Percentiles rank a stretch among this genome's conserved stretches.
Evolutionary conservation across 495 filamentous ascomycete genomes (phyloP).

Genomic region (Trichoderma gamsii): DNA sequence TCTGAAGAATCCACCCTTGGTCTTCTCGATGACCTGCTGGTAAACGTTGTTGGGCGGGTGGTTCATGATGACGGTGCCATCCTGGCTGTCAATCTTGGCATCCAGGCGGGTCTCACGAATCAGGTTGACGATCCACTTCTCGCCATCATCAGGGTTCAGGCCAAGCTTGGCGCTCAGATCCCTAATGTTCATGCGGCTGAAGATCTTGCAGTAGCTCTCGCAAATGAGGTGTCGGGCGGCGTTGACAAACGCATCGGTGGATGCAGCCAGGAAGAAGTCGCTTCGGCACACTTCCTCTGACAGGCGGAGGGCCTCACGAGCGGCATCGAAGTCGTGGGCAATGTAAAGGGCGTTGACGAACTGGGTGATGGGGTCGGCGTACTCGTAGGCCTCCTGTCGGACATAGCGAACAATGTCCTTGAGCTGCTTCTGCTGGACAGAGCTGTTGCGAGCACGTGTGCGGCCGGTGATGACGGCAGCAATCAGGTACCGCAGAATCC

Average conservation of each 20-base stretch:
- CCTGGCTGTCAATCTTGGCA: constrained; percentile 98
- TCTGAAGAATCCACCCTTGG: constrained; percentile 90
- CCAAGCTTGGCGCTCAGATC: constrained; percentile 87
- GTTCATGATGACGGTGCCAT: constrained; percentile 98
- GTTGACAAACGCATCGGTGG: constrained; percentile 87
- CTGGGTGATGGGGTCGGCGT: constrained; percentile 89
- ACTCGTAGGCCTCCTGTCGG: constrained; percentile 95
- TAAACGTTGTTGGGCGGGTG: constrained; percentile 96
- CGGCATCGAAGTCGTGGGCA: constrained; percentile 98
- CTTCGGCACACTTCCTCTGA: constrained; percentile 86
- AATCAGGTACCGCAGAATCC: constrained; percentile 91
- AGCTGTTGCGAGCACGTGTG: constrained; percentile 70
- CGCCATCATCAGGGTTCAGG: constrained; percentile 84
- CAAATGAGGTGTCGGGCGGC: constrained; percentile 92
- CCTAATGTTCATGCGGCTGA: constrained; percentile 95
- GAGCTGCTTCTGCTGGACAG: constrained; percentile 91
- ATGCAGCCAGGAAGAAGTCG: constrained; percentile 89
- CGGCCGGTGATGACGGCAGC: constrained; percentile 96
- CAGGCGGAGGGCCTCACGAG: constrained; percentile 82
- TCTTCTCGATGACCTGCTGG: constrained; percentile 96
- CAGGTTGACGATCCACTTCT: constrained; percentile 99
- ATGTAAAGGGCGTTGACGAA: constrained; percentile 95
- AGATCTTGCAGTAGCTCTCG: constrained; percentile 99
- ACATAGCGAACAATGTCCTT: constrained; percentile 94
- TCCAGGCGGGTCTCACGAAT: constrained; percentile 96